Evolutionary conservation across 306 rosid genomes (phyloP).

Genomic region (Medicago arabica): DNA sequence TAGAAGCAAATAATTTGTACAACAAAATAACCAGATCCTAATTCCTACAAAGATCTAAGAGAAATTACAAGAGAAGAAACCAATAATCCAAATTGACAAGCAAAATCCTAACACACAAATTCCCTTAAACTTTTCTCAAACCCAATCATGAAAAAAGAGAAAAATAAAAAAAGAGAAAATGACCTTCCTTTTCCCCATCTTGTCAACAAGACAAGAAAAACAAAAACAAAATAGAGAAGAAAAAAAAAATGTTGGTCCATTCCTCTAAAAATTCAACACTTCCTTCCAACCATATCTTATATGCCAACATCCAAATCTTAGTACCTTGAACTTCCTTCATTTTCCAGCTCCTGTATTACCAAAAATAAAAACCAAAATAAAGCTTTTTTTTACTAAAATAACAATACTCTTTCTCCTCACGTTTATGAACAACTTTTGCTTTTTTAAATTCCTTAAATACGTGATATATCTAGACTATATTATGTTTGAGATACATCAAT

Average conservation of each 20-base stretch:
- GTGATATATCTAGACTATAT: too few species aligned
- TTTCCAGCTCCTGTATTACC: slow-evolving; percentile 56
- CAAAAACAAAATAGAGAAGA: slow-evolving; percentile 16
- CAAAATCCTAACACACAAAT: slow-evolving; percentile 42
- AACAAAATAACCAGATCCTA: slow-evolving; percentile 51
- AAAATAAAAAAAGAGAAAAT: slow-evolving; percentile 11
- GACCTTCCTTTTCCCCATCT: slow-evolving; percentile 31
- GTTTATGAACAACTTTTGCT: too few species aligned
- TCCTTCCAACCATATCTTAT: slow-evolving; percentile 40
- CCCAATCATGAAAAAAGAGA: slow-evolving; percentile 5
- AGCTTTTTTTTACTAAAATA: too few species aligned
- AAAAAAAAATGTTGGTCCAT: slow-evolving; percentile 27
- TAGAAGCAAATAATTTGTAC: slow-evolving; percentile 59
- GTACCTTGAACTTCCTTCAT: slow-evolving; percentile 59
- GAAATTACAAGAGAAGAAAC: slow-evolving; percentile 16
- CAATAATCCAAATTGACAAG: slow-evolving; percentile 41
- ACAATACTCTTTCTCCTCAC: too few species aligned
- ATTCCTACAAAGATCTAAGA: slow-evolving; percentile 37
- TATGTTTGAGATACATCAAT: too few species aligned
- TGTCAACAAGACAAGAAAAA: slow-evolving; percentile 34
- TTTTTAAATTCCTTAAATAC: too few species aligned
- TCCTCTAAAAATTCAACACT: slow-evolving; percentile 55
- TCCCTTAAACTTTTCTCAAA: background rate
- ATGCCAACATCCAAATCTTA: slow-evolving; percentile 57
- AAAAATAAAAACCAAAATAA: background rate